Conservation (phyloP, 176 grass and related monocot genomes). For the Luzula sylvatica region DNA sequence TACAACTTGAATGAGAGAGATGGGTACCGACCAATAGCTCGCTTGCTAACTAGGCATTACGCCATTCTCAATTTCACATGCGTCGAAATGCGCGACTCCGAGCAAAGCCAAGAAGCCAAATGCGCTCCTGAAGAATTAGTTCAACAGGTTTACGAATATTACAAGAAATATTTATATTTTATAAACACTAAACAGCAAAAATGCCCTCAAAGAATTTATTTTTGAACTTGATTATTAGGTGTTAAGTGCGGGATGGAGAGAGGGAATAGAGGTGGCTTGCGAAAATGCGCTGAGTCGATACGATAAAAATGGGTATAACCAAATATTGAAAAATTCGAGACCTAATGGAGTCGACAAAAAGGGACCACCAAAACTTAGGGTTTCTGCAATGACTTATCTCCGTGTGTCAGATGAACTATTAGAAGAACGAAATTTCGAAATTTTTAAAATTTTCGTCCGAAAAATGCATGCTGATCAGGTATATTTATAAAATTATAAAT, state of each 20-base stretch:
- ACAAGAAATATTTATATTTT: too few species aligned
- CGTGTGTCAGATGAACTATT: slow-evolving; percentile 54
- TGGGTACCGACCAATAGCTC: slow-evolving; percentile 45
- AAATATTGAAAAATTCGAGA: slow-evolving; percentile 68
- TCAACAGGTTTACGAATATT: slow-evolving; percentile 25
- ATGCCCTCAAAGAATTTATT: too few species aligned
- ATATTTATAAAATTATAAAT: too few species aligned
- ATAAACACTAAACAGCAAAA: too few species aligned
- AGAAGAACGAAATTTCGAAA: slow-evolving; percentile 42
- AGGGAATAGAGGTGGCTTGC: slow-evolving; percentile 58
- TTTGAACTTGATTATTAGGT: slow-evolving; percentile 30
- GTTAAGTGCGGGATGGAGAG: slow-evolving; percentile 79
- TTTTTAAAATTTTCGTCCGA: slow-evolving; percentile 67
- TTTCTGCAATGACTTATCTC: slow-evolving; percentile 77
- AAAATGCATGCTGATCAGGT: slow-evolving; percentile 97
- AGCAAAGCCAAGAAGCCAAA: slow-evolving; percentile 34
- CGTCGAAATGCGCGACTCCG: slow-evolving; percentile 52
- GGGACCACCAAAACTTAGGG: slow-evolving; percentile 37
- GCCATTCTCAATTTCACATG: slow-evolving; percentile 81
- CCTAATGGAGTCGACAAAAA: slow-evolving; percentile 50
- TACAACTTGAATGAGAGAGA: slow-evolving; percentile 56
- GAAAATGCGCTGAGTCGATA: slow-evolving; percentile 71
- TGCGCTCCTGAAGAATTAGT: slow-evolving; percentile 51
- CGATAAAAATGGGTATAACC: slow-evolving; percentile 67
- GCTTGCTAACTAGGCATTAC: slow-evolving; percentile 44